Evolutionary conservation across 139 green algal genomes (phyloP), one percentile per base, ranked within the genome.

Genomic region (Chlamydomonas incerta): DNA sequence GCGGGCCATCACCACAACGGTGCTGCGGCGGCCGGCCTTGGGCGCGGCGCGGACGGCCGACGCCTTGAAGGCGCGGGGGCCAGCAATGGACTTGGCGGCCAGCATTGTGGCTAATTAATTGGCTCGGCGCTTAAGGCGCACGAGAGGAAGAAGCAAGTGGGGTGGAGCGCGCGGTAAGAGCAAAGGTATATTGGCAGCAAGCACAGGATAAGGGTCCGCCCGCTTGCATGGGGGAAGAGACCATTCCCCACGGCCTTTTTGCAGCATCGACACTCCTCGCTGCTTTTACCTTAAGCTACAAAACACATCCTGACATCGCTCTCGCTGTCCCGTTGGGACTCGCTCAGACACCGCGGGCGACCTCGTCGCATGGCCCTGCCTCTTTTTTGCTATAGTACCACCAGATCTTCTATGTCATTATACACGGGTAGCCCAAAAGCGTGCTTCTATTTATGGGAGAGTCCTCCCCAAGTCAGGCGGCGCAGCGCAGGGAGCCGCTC

Each of bases 1-100:
- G 35, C 75, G 70, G 58, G 80, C 80, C 68, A 86, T 69, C 52
- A 79, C 80, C 28, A 80, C 68, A 20, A 86, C 68, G 37, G 68
- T 55, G 80, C 52, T 15, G 57, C 80, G 80, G 50, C 80, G 80
- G 24, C 31, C 80, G 29, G 11, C 67, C 68, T 62, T 71, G 2
- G 79, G 79, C 46, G 79, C 79, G 50, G 79, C 46, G 66, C 79
- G 79, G 46, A 47, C 28, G 28, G 80, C 68, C 52, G 68, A 79
- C 50, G 80, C 68, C 80, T 86, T 86, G 68, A 79, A 80, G 67
- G 68, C 80, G 37, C 80, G 67, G 52, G 76, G 80, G 80, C 66
- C 66, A 33, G 79, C 28, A 37, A 75, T 31, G 31, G 79, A 85
- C 80, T 86, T 86, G 67, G 80, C 68, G 68, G 80, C 50, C 57